Conservation (phyloP, 228 moss, liverwort and hornwort genomes). For the Sphagnum fallax region DNA sequence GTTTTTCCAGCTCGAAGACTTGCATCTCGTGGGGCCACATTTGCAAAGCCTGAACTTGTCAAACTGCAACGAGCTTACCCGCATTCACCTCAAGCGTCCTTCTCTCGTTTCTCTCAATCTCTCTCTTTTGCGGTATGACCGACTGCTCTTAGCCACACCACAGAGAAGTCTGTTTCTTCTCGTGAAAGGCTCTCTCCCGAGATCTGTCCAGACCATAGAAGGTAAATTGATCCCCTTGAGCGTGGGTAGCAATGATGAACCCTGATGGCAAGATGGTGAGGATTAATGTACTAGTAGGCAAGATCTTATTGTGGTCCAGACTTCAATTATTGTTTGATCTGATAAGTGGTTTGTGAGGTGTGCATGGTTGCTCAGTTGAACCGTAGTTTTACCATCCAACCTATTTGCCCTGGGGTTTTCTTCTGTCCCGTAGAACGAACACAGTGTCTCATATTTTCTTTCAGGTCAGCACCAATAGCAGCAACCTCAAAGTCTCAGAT, state of each 20-base stretch:
- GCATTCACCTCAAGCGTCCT: conserved; percentile 85
- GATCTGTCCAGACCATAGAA: no score
- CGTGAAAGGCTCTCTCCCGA: no score
- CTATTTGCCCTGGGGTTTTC: no score
- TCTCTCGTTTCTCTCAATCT: conserved; percentile 73
- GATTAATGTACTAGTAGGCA: no score
- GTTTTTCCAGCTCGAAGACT: conserved; percentile 67
- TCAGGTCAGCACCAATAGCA: no score
- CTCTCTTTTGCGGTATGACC: conserved; percentile 81
- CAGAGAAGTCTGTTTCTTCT: no score
- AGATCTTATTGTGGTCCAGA: neutral
- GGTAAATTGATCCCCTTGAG: neutral
- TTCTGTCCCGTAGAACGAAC: no score
- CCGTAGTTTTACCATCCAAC: no score
- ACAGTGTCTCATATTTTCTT: no score
- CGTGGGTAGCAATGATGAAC: neutral
- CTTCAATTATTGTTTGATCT: neutral
- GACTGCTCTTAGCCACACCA: neutral
- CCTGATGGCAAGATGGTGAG: neutral
- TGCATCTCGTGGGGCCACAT: conserved; percentile 66
- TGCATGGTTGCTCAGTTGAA: no score
- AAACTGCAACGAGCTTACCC: conserved; percentile 79
- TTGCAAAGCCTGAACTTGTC: conserved; percentile 74
- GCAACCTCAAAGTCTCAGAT: neutral
- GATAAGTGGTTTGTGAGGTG: neutral